Conservation (phyloP, 495 filamentous ascomycete genomes). For the Oleoguttula mirabilis region DNA sequence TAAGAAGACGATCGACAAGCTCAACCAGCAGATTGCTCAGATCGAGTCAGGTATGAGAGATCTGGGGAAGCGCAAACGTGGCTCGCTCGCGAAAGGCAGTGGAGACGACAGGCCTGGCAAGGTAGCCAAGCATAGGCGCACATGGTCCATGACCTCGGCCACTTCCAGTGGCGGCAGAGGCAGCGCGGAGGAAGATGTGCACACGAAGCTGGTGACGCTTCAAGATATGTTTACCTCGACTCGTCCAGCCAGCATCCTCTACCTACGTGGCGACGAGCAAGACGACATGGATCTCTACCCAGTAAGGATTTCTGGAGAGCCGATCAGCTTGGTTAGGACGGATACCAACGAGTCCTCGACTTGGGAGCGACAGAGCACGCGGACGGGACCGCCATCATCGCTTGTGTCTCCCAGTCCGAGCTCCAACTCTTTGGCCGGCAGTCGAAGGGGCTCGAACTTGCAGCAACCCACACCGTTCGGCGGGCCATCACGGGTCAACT, state of each 20-base stretch:
- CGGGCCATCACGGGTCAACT: constrained; percentile 25
- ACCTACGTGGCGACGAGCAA: constrained; percentile 65
- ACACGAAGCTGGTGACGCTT: constrained; percentile 66
- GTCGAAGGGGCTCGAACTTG: constrained; percentile 27
- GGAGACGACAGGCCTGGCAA: constrained; percentile 53
- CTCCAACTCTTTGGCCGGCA: constrained; percentile 23
- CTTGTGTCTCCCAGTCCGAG: constrained; percentile 33
- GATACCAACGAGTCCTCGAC: constrained; percentile 43
- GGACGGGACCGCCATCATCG: constrained; percentile 25
- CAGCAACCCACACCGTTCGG: constrained; percentile 25
- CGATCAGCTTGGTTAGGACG: constrained; percentile 44
- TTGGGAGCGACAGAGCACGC: constrained; percentile 47
- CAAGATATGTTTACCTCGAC: constrained; percentile 97
- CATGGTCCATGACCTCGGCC: constrained; percentile 90
- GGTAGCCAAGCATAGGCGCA: constrained; percentile 77
- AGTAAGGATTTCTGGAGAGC: constrained; percentile 60
- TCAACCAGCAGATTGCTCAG: constrained; percentile 81
- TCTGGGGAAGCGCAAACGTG: constrained; percentile 77
- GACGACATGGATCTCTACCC: constrained; percentile 88
- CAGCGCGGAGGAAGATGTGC: constrained; percentile 76
- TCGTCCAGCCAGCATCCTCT: constrained; percentile 69
- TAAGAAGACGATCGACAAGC: constrained; percentile 87
- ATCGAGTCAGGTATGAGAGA: constrained; percentile 80
- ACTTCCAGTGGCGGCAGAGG: constrained; percentile 50
- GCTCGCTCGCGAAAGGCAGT: constrained; percentile 38